A percentile compares a stretch with the other conserved stretches of the same genome.
Conservation (phyloP, 2,329 filamentous ascomycete genomes). For the Epichloe sibirici region DNA sequence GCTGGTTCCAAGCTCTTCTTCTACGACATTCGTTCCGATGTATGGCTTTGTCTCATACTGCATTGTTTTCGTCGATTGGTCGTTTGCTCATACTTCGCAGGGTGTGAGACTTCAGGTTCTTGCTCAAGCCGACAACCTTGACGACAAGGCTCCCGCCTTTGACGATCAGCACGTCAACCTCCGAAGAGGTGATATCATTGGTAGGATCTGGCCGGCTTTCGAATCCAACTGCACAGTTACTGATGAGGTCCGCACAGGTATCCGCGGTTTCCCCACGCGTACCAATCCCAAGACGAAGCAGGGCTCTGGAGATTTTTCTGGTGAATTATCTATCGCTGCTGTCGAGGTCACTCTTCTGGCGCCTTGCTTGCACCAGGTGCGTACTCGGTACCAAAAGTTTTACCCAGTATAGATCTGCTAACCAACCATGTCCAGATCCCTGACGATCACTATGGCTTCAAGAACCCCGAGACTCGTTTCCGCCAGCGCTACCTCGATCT, state of each 20-base stretch:
- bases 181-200: constrained; percentile 85
- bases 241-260: constrained; percentile 8
- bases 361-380: constrained; percentile 63
- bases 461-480: constrained; percentile 87
- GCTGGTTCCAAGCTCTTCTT: constrained; percentile 80
- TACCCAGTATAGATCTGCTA: neutral
- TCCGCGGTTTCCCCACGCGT: constrained; percentile 29
- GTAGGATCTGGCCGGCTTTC: constrained; percentile 21
- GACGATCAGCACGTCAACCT: constrained; percentile 82
- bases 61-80: neutral
- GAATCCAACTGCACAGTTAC: neutral
- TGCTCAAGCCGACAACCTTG: constrained; percentile 72
- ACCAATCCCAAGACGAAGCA: constrained; percentile 85
- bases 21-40: constrained; percentile 52
- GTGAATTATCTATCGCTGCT: constrained; percentile 90
- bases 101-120: constrained; percentile 74
- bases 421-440: constrained; percentile 34
- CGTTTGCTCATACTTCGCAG: constrained; percentile 12
- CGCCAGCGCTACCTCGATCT: constrained; percentile 90
- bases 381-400: constrained; percentile 37
- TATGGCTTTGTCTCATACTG: constrained; percentile 5
- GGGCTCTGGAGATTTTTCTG: constrained; percentile 51
- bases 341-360: constrained; percentile 74
- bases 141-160: constrained; percentile 55
- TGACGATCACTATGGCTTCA: constrained; percentile 85